Percentiles rank a stretch among this genome's conserved stretches.
phyloP scores from a whole-genome alignment of 352 stramenopile genomes.

The Globisporangium megalacanthum region DNA sequence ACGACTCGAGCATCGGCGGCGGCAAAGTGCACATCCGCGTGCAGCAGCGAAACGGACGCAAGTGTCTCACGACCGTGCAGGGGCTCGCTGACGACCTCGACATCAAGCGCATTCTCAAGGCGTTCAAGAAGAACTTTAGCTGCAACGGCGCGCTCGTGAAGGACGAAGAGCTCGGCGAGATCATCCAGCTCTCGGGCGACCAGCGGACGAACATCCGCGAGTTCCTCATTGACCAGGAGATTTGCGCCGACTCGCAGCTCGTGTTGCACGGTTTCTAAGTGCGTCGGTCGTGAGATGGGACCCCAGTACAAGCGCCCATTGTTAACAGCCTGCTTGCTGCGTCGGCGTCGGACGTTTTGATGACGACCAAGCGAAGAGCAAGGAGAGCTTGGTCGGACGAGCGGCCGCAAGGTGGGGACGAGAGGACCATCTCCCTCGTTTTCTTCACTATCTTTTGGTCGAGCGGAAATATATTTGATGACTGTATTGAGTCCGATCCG shows the following conservation, averaged over 20 bases:
- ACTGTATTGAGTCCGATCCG: constrained; percentile 9
- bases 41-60: constrained; percentile 98
- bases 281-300: neutral
- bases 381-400: neutral
- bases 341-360: neutral
- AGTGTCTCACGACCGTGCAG: constrained; percentile 99
- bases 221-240: constrained; percentile 99
- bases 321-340: neutral
- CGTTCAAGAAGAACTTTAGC: constrained; percentile 99
- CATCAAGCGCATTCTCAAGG: constrained; percentile 99
- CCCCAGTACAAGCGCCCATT: too few relatives aligned
- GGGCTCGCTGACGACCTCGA: constrained; percentile 97
- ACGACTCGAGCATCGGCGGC: constrained; percentile 78
- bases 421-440: neutral
- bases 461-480: constrained; percentile 18
- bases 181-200: constrained; percentile 99
- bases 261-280: constrained; percentile 98
- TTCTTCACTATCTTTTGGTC: constrained; percentile 3
- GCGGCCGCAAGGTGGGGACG: too few relatives aligned
- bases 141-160: constrained; percentile 99
- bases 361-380: neutral
- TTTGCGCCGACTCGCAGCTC: constrained; percentile 94
- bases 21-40: constrained; percentile 98
- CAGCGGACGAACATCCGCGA: constrained; percentile 98
- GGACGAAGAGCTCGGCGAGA: constrained; percentile 96